phyloP scores from a whole-genome alignment of 1,284 basidiomycete genomes.

The Termitomyces sp. region DNA sequence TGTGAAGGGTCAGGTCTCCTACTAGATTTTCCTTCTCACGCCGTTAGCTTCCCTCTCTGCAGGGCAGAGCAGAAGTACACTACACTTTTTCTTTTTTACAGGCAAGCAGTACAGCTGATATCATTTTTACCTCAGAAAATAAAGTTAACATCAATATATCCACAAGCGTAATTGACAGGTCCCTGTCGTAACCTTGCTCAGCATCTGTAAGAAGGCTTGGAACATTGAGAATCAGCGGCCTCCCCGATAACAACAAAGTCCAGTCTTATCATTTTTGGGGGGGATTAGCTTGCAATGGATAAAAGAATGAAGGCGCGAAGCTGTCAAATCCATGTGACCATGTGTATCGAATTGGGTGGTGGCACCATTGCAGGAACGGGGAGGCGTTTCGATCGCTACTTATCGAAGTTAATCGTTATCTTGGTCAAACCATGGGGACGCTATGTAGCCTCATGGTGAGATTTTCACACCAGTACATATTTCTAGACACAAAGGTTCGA shows the following conservation, averaged over 20 bases:
- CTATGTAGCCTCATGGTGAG: neutral
- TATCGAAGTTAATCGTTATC: conserved; percentile 7
- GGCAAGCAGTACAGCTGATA: neutral
- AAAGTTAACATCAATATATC: neutral
- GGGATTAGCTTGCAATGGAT: neutral
- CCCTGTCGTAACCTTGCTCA: conserved; percentile 1
- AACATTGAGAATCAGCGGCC: neutral
- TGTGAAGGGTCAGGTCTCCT: neutral
- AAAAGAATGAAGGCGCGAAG: conserved; percentile 3
- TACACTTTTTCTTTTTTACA: neutral
- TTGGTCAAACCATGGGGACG: neutral
- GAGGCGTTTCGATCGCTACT: conserved; percentile 9
- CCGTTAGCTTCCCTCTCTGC: neutral
- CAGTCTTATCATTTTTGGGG: neutral
- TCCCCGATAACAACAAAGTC: neutral
- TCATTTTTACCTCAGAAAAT: neutral
- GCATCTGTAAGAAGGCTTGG: conserved; percentile 6
- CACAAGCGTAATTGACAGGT: neutral
- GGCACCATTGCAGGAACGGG: neutral
- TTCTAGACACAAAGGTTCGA: neutral
- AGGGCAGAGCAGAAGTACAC: neutral
- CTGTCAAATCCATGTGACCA: conserved; percentile 8
- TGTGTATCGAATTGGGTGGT: conserved; percentile 2
- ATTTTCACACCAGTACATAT: neutral
- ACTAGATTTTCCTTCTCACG: conserved; percentile 2